Evolutionary conservation across 306 rosid genomes (phyloP).

Genomic region (Cicer pinnatifidum): DNA sequence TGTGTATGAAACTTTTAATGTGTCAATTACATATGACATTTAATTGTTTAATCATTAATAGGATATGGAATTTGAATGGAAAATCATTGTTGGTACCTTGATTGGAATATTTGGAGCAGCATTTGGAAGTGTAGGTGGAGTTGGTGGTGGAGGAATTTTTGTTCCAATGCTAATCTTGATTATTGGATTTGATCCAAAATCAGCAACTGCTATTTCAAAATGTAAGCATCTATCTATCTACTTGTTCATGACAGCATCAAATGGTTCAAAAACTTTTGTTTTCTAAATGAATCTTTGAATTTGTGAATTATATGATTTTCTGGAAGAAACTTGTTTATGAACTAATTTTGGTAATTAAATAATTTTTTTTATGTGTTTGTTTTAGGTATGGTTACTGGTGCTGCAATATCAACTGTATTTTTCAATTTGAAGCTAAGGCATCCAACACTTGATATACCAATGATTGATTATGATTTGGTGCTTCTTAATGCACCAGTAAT

Average conservation of each 20-base stretch:
- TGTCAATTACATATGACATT: neutral
- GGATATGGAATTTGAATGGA: conserved; percentile 82
- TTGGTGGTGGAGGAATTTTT: conserved; percentile 96
- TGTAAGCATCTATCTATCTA: conserved; percentile 53
- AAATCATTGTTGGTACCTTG: conserved; percentile 61
- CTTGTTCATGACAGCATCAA: neutral
- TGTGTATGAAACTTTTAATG: too few relatives aligned
- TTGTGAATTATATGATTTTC: too few relatives aligned
- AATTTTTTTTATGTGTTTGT: neutral
- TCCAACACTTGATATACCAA: conserved; percentile 74
- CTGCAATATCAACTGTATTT: conserved; percentile 78
- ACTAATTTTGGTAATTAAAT: too few relatives aligned
- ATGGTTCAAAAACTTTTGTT: neutral
- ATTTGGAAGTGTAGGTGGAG: conserved; percentile 91
- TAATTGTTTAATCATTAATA: conserved; percentile 32
- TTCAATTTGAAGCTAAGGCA: conserved; percentile 73
- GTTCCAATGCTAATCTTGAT: conserved; percentile 83
- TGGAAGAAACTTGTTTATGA: too few relatives aligned
- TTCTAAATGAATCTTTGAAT: neutral
- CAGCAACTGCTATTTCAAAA: conserved; percentile 85
- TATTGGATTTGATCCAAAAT: conserved; percentile 87
- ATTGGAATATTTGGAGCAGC: conserved; percentile 83
- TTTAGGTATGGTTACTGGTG: conserved; percentile 89
- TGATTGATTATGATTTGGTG: conserved; percentile 75
- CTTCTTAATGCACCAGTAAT: conserved; percentile 76